phyloP scores from a whole-genome alignment of 2,329 filamentous ascomycete genomes.

The Cercospora janseana region DNA sequence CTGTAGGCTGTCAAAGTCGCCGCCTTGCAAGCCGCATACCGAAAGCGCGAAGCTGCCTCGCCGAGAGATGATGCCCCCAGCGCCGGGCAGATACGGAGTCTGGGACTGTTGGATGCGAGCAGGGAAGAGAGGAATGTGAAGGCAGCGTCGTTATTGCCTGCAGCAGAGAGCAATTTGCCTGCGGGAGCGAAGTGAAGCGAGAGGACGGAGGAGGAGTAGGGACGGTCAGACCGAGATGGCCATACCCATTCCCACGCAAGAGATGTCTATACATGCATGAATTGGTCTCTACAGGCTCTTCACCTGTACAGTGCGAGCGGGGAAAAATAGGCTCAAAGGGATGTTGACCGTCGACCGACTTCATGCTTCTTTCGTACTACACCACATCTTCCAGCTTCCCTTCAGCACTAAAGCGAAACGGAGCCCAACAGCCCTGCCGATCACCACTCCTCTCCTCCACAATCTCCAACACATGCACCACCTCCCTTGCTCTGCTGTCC shows the following conservation, averaged over 20 bases:
- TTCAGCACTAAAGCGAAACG: constrained; percentile 28
- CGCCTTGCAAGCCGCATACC: constrained; percentile 79
- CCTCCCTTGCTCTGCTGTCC: constrained; percentile 18
- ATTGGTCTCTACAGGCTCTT: not conserved
- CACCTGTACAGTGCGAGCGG: not conserved
- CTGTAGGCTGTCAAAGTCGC: constrained; percentile 76
- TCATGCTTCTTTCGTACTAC: not conserved
- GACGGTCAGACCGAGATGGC: not conserved
- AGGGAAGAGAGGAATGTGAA: constrained; percentile 67
- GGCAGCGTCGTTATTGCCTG: constrained; percentile 44
- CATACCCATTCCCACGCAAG: not conserved
- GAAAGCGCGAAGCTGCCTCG: constrained; percentile 72
- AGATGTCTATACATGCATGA: not conserved
- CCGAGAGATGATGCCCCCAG: constrained; percentile 77
- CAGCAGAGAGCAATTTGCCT: constrained; percentile 29
- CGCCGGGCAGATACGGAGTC: constrained; percentile 79
- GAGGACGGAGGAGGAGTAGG: not conserved
- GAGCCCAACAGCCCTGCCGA: constrained; percentile 42
- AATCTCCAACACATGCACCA: constrained; percentile 45
- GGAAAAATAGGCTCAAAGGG: not conserved
- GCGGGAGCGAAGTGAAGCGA: constrained; percentile 17
- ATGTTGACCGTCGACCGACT: not conserved
- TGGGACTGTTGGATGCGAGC: constrained; percentile 74
- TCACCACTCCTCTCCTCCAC: constrained; percentile 42
- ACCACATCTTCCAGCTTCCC: constrained; percentile 21